Evolutionary conservation across 2,329 filamentous ascomycete species (phyloP).

Genomic region (Trichophaea hybrida): DNA sequence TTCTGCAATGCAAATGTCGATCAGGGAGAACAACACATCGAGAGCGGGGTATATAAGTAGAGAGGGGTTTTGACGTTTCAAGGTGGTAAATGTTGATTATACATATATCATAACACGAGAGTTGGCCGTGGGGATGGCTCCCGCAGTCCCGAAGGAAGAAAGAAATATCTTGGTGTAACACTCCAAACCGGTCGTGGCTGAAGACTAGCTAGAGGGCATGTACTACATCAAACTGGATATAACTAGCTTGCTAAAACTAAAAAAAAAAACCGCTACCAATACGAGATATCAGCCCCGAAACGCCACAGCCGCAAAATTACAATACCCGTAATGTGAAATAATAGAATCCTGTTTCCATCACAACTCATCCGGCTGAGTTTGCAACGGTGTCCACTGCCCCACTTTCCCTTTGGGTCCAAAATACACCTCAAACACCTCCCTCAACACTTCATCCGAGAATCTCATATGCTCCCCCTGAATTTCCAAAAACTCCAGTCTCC

Average conservation of each 20-base stretch:
- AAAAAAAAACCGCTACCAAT: neutral
- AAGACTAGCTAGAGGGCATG: neutral
- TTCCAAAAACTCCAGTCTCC: slow-evolving; percentile 59
- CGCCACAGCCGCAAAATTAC: too few species aligned
- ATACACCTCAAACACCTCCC: slow-evolving; percentile 50
- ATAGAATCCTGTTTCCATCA: neutral
- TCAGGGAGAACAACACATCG: too few species aligned
- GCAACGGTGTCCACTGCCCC: neutral
- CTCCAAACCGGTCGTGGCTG: neutral
- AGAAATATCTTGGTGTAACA: too few species aligned
- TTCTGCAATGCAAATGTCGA: too few species aligned
- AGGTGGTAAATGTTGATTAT: too few species aligned
- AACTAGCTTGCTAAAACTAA: neutral
- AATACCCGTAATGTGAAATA: too few species aligned
- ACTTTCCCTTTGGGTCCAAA: slow-evolving; percentile 38
- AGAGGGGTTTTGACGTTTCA: too few species aligned
- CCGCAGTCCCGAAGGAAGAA: too few species aligned
- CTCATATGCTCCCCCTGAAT: slow-evolving; percentile 73
- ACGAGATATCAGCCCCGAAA: neutral
- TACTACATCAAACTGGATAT: neutral
- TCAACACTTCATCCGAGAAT: slow-evolving; percentile 51
- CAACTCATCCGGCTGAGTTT: neutral
- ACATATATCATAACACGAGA: too few species aligned
- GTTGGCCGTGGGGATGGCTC: too few species aligned
- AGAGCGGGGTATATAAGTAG: too few species aligned